Evolutionary conservation across 352 stramenopile species (phyloP).

Genomic region (Globisporangium canariense): DNA sequence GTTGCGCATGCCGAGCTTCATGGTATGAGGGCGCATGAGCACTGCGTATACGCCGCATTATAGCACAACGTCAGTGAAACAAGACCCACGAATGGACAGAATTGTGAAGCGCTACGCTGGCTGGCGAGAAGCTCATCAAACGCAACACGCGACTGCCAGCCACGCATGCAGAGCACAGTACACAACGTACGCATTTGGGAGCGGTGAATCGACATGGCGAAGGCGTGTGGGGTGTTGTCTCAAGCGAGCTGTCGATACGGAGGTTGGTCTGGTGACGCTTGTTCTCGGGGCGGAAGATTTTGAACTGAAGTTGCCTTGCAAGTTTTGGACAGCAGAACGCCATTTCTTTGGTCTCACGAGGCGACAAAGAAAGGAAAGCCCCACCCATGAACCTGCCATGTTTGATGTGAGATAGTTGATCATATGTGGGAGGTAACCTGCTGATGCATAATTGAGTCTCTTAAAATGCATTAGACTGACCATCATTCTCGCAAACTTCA

Average conservation of each 20-base stretch:
- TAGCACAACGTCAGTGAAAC: constrained; percentile 1
- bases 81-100: neutral
- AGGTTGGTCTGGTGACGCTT: neutral
- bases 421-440: too few relatives aligned
- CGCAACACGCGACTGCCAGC: too few relatives aligned
- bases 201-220: constrained; percentile 17
- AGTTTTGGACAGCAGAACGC: neutral
- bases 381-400: too few relatives aligned
- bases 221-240: neutral
- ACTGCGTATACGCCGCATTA: constrained; percentile 18
- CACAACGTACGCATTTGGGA: constrained; percentile 18
- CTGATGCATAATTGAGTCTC: too few relatives aligned
- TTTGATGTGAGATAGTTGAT: too few relatives aligned
- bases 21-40: constrained; percentile 37
- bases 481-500: neutral
- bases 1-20: constrained; percentile 31
- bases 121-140: constrained; percentile 1
- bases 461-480: too few relatives aligned
- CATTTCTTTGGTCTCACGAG: too few relatives aligned
- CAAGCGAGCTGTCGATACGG: neutral
- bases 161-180: neutral
- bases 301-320: constrained; percentile 8
- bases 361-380: too few relatives aligned
- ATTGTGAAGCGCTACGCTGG: neutral
- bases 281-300: constrained; percentile 1